Percentiles rank a stretch among this genome's conserved stretches.
phyloP scores from a whole-genome alignment of 1,139 yeast species.

The Candida sp. region DNA sequence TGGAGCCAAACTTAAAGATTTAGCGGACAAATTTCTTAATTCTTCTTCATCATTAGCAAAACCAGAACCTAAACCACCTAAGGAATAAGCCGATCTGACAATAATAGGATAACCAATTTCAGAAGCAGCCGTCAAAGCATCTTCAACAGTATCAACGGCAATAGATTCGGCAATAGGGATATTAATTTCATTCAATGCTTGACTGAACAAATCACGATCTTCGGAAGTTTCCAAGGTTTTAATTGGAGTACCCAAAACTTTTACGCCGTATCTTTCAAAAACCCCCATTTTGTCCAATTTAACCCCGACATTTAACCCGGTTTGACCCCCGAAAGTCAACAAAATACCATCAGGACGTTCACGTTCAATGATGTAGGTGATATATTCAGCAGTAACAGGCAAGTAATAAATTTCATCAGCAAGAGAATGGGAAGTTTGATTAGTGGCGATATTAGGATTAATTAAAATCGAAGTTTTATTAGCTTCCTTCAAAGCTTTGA shows the following conservation, averaged over 20 bases:
- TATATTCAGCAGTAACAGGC: conserved; percentile 96
- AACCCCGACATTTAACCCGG: conserved; percentile 95
- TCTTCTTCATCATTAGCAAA: conserved; percentile 84
- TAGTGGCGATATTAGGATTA: conserved; percentile 97
- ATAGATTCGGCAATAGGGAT: conserved; percentile 96
- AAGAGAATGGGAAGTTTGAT: conserved; percentile 92
- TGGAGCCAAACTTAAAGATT: conserved; percentile 85
- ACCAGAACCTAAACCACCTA: conserved; percentile 98
- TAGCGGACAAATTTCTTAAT: conserved; percentile 81
- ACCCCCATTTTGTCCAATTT: conserved; percentile 92
- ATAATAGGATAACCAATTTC: conserved; percentile 92
- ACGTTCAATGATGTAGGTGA: conserved; percentile 88
- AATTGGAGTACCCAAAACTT: conserved; percentile 97
- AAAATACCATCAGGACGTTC: conserved; percentile 96
- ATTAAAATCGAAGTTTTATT: conserved; percentile 81
- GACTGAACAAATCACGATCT: conserved; percentile 94
- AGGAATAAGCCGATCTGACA: conserved; percentile 95
- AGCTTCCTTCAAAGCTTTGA: conserved; percentile 92
- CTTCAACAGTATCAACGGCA: conserved; percentile 93
- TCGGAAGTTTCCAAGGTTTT: conserved; percentile 93
- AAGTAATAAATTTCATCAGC: conserved; percentile 95
- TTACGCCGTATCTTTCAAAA: conserved; percentile 84
- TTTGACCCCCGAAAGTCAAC: conserved; percentile 98
- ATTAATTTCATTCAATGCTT: conserved; percentile 88
- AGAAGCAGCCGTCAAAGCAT: conserved; percentile 85